phyloP scores from a whole-genome alignment of 331 rosid genomes.

The Acacia concinna region DNA sequence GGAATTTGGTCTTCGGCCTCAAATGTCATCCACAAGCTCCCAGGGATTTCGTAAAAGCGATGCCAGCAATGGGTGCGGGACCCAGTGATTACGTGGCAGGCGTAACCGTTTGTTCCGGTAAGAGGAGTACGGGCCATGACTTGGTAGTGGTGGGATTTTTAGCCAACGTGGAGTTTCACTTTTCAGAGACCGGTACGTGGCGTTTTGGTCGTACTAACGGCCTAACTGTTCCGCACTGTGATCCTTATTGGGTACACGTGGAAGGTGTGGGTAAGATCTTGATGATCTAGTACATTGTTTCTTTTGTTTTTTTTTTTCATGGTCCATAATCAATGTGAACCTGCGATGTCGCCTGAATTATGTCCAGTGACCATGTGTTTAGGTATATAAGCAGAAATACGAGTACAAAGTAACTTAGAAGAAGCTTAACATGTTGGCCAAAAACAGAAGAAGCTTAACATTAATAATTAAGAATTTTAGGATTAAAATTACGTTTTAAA shows the following conservation, averaged over 20 bases:
- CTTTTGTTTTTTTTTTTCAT: background rate
- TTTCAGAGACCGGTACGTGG: constrained; percentile 37
- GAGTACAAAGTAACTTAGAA: background rate
- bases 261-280: background rate
- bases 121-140: background rate
- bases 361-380: background rate
- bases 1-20: background rate
- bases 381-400: background rate
- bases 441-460: too few relatives aligned
- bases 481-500: too few relatives aligned
- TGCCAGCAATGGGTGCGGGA: constrained; percentile 47
- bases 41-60: constrained; percentile 49
- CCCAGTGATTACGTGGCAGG: constrained; percentile 38
- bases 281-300: background rate
- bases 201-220: background rate
- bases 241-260: background rate
- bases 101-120: constrained; percentile 39
- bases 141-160: background rate
- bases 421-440: too few relatives aligned
- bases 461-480: too few relatives aligned
- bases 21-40: constrained; percentile 73
- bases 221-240: background rate
- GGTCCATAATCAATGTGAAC: constrained; percentile 6
- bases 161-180: constrained; percentile 26
- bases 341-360: background rate